Base-by-base conservation (phyloP, 768 basidiomycete genomes). In the Lactarius evosmus region DNA sequence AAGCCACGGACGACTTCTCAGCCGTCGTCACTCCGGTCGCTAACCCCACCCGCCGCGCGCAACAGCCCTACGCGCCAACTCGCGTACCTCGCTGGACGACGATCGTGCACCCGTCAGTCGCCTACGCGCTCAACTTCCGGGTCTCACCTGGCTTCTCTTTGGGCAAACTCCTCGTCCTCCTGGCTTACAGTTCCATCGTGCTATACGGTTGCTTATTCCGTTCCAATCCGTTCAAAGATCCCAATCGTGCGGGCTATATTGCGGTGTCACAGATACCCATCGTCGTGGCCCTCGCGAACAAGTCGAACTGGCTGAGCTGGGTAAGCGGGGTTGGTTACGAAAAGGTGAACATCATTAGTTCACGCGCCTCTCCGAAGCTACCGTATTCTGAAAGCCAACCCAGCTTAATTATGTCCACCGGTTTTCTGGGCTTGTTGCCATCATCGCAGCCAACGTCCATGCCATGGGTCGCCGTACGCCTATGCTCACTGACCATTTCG, bases 371-470 rank as follows among this genome's bases (percentile, higher is more conserved):
- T 9, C 7, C n/a, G 29, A 27, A 29, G 9, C 32, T 2, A 6
- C 38, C 8, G 16, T 25, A 55, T 16, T 19, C 19, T 46, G 9
- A 40, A n/a, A 41, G n/a, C 63, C 67, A 56, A 65, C 66, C 56
- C 64, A 84, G 78, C 69, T 82, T 60, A 83, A 84, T 71, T 83
- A 75, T 69, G 69, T 85, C 22, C 85, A 86, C 70, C 82, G 83
- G n/a, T 81, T 79, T 70, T 73, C 76, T 0, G 85, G 85, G 16
- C 61, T 74, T 6, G 63, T 82, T 60, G 54, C 80, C 29, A 74
- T 78, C 22, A 36, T 82, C 29, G 71, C 78, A 14, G 72, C 76
- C 4, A 77, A 82, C 30, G 63, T 82, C 0, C 82, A 83, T 60
- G 72, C 71, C 29, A 0, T 79, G n/a, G 75, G 77, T 6, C 82